Evolutionary conservation across 805 yeast genomes (phyloP).

Genomic region (Zygosaccharomyces pseudorouxii): DNA sequence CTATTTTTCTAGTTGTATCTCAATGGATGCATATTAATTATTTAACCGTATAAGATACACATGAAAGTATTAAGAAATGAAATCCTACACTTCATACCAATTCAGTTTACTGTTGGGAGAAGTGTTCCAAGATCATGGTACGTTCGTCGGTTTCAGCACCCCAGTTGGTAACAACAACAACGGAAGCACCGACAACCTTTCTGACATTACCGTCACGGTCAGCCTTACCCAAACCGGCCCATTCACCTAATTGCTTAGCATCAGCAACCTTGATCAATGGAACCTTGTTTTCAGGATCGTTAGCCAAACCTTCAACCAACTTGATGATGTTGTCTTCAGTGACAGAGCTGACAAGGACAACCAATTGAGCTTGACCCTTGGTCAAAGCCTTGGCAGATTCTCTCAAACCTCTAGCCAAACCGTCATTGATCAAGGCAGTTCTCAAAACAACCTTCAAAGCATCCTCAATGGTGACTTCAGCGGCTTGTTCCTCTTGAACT

Average conservation of each 20-base stretch:
- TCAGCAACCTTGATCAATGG: slow-evolving; percentile 99
- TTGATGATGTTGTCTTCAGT: slow-evolving; percentile 95
- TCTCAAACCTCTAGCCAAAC: slow-evolving; percentile 99
- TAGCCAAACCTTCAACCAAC: slow-evolving; percentile 98
- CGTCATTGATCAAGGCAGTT: slow-evolving; percentile 97
- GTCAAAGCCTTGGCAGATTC: slow-evolving; percentile 99
- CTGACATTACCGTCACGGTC: slow-evolving; percentile 99
- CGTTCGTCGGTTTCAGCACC: slow-evolving; percentile 99
- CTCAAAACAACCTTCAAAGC: slow-evolving; percentile 97
- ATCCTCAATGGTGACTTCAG: slow-evolving; percentile 94
- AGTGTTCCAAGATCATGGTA: slow-evolving; percentile 91
- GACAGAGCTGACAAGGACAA: slow-evolving; percentile 96
- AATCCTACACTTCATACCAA: neutral
- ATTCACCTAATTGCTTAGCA: slow-evolving; percentile 99
- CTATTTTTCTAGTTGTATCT: slow-evolving; percentile 15
- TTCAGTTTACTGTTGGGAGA: slow-evolving; percentile 71
- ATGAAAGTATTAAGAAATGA: neutral
- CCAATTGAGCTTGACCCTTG: slow-evolving; percentile 95
- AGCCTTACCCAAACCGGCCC: slow-evolving; percentile 99
- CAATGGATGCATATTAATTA: slow-evolving; percentile 3
- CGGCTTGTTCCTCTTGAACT: slow-evolving; percentile 74
- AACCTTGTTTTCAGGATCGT: slow-evolving; percentile 92
- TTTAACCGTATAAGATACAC: slow-evolving; percentile 3
- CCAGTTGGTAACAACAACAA: slow-evolving; percentile 99
- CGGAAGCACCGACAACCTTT: slow-evolving; percentile 99